phyloP scores from a whole-genome alignment of 202 grass and related monocot genomes.

The Setaria viridis region DNA sequence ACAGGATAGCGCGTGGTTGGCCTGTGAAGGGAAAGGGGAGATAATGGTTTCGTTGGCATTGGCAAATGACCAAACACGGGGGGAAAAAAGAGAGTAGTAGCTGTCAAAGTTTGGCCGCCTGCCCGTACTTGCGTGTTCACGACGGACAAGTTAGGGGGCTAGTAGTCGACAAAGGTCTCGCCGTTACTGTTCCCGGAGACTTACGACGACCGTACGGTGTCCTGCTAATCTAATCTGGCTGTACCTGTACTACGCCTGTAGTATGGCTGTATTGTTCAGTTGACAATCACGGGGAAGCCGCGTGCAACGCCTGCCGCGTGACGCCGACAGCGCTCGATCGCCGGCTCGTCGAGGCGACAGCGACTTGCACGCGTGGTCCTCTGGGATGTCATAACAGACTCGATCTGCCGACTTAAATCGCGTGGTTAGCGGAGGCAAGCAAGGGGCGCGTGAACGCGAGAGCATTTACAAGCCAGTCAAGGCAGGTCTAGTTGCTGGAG shows the following conservation, averaged over 20 bases:
- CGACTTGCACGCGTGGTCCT: background rate
- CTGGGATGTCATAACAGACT: background rate
- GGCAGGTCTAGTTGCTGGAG: background rate
- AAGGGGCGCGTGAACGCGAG: background rate
- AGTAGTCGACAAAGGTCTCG: background rate
- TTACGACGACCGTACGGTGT: background rate
- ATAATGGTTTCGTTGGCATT: background rate
- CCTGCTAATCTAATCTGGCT: background rate
- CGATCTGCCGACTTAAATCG: conserved; percentile 15
- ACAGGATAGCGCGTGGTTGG: background rate
- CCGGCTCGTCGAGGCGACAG: background rate
- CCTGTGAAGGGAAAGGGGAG: background rate
- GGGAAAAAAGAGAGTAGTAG: background rate
- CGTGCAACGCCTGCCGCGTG: conserved; percentile 13
- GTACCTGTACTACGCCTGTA: background rate
- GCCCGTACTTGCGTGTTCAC: background rate
- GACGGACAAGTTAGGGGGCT: background rate
- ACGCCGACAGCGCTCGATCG: conserved; percentile 16
- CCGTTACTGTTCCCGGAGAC: background rate
- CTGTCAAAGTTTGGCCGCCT: background rate
- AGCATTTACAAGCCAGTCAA: background rate
- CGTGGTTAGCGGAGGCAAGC: conserved; percentile 1
- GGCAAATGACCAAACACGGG: no score
- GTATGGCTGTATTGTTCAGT: background rate
- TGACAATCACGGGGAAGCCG: background rate